Evolutionary conservation across 768 basidiomycete species (phyloP).

Genomic region (Rhizopogon vulgaris): DNA sequence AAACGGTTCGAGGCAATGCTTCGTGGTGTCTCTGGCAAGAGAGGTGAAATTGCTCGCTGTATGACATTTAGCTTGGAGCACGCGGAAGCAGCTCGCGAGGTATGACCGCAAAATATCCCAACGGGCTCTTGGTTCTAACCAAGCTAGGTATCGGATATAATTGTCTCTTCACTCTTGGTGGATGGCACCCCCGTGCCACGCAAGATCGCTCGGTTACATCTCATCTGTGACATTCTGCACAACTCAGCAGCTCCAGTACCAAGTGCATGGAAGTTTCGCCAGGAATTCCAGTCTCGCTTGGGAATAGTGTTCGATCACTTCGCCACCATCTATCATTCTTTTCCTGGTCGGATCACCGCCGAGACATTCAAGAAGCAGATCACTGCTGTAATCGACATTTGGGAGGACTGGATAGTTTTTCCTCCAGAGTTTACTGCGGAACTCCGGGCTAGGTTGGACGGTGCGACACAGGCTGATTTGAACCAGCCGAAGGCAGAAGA

Average conservation of each 20-base stretch:
- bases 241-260: conserved; percentile 93
- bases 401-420: conserved; percentile 99
- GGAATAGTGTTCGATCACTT: conserved; percentile 96
- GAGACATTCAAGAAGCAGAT: conserved; percentile 96
- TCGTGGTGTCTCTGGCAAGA: conserved; percentile 74
- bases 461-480: conserved; percentile 30
- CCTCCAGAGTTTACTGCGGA: conserved; percentile 77
- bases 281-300: conserved; percentile 86
- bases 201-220: conserved; percentile 89
- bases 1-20: conserved; percentile 89
- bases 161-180: conserved; percentile 82
- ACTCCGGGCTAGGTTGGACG: conserved; percentile 71
- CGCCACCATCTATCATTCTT: conserved; percentile 89
- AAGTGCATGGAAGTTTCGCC: conserved; percentile 96
- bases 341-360: conserved; percentile 93
- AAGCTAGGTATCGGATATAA: conserved; percentile 78
- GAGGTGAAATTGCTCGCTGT: conserved; percentile 87
- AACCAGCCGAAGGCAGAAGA: conserved; percentile 22
- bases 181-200: conserved; percentile 96
- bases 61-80: conserved; percentile 98
- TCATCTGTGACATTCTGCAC: conserved; percentile 96
- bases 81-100: conserved; percentile 93
- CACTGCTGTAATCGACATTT: conserved; percentile 82
- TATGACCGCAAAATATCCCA: conserved; percentile 23
- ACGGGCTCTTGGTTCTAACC: conserved; percentile 1